Evolutionary conservation across 2,329 filamentous ascomycete species (phyloP), one percentile per base, ranked within the genome.

Genomic region (Aspergillus glaucus): DNA sequence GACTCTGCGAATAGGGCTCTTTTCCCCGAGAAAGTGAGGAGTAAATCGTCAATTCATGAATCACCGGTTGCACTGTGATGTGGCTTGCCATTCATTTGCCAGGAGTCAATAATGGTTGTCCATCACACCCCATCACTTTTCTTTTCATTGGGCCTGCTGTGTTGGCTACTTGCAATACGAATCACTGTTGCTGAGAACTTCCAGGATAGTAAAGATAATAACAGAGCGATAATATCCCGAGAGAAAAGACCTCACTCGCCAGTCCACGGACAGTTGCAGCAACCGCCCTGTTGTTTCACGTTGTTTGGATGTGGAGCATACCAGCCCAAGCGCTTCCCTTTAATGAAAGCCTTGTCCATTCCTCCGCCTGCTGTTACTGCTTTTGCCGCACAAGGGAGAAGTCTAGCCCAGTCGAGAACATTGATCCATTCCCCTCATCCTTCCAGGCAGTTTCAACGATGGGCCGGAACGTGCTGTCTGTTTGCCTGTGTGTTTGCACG

Each of bases 191-290:
- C 37, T 6, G 17, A 19, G 19, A 40, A 40, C 37, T 40, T 40
- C 37, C 37, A 40, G n/a, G 36, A n/a, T 39, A 37, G 6, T 37
- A n/a, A 8, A 10, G 9, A 28, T 10, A 4, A 30, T 30, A 4
- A 30, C 26, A 30, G 10, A 9, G 26, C 9, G 26, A 30, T 30
- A 30, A 30, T 30, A 12, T 12, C 5, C 26, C 26, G 10, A 30
- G 26, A 30, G 26, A 30, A 12, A 30, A 30, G 26, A 30, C 26
- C 26, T 30, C 10, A 17, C 34, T 37, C 4, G 17, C 17, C n/a
- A 37, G 34, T 52, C 48, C 50, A 56, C 48, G 50, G 24, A 48
- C 45, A 42, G 39, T 39, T 43, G 46, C 52, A 37, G n/a, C 10
- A 30, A 10, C 26, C 26, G 26, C 26, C 26, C 10, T 30, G 26